Percentiles rank a stretch among this genome's conserved stretches.
phyloP scores from a whole-genome alignment of 2,329 filamentous ascomycete species.

The Aspergillus floridensis region DNA sequence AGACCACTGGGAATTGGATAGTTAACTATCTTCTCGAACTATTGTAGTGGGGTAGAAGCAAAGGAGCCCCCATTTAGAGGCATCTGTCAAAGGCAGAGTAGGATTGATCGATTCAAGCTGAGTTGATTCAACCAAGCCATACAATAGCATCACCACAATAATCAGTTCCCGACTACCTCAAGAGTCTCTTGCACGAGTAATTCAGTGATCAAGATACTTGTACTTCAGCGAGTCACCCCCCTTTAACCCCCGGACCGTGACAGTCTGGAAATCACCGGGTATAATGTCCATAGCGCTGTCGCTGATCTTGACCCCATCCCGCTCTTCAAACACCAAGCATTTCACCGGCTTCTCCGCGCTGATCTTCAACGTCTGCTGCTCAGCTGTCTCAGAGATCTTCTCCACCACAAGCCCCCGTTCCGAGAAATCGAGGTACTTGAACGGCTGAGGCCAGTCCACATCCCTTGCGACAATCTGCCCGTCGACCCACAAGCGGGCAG shows the following conservation, averaged over 20 bases:
- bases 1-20: too few relatives aligned
- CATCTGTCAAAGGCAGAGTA: too few relatives aligned
- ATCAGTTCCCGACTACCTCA: too few relatives aligned
- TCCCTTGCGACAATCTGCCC: slow-evolving; percentile 53
- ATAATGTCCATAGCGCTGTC: slow-evolving; percentile 59
- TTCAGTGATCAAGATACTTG: slow-evolving; percentile 28
- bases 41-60: too few relatives aligned
- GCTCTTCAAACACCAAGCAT: slow-evolving; percentile 60
- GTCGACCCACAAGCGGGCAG: slow-evolving; percentile 53
- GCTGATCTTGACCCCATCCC: slow-evolving; percentile 52
- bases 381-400: slow-evolving; percentile 32
- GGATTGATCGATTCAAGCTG: too few relatives aligned
- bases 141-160: too few relatives aligned
- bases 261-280: slow-evolving; percentile 55
- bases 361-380: slow-evolving; percentile 39
- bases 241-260: slow-evolving; percentile 28
- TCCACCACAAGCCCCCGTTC: slow-evolving; percentile 50
- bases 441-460: slow-evolving; percentile 60
- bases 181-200: too few relatives aligned
- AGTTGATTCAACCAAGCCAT: too few relatives aligned
- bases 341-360: slow-evolving; percentile 55
- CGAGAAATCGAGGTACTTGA: slow-evolving; percentile 57
- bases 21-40: too few relatives aligned
- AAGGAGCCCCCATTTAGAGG: too few relatives aligned
- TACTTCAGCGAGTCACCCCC: slow-evolving; percentile 23